A percentile compares a stretch with the other conserved stretches of the same genome.
Evolutionary conservation across 345 rosid species (phyloP).

Genomic region (Heritiera fomes): DNA sequence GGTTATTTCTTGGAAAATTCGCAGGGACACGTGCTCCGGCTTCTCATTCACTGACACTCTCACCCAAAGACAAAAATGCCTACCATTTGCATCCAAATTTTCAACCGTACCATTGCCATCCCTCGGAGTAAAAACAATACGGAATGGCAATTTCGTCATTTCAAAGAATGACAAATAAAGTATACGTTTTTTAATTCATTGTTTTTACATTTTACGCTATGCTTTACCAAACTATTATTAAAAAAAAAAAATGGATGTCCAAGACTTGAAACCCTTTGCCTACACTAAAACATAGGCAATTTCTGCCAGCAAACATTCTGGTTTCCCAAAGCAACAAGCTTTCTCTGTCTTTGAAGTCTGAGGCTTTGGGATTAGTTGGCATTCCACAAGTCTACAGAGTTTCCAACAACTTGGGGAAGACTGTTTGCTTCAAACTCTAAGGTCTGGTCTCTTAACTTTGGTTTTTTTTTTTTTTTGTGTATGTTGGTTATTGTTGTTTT

Average conservation of each 20-base stretch:
- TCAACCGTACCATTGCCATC: neutral
- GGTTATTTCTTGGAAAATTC: slow-evolving; percentile 1
- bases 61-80: neutral
- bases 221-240: neutral
- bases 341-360: slow-evolving; percentile 8
- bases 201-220: neutral
- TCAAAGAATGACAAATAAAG: neutral
- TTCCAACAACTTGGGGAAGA: no score
- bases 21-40: slow-evolving; percentile 20
- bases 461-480: neutral
- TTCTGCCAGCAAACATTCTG: slow-evolving; percentile 2
- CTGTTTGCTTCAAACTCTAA: no score
- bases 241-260: neutral
- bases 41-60: neutral
- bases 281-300: neutral
- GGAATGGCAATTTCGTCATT: neutral
- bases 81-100: neutral
- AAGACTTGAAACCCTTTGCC: slow-evolving; percentile 21
- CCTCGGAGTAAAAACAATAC: neutral
- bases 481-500: neutral
- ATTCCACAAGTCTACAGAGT: slow-evolving; percentile 5
- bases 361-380: neutral
- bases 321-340: slow-evolving; percentile 18
- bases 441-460: neutral
- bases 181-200: neutral